Base-by-base conservation (phyloP, 2,329 filamentous ascomycete species). In the Penicillium janthinellum region DNA sequence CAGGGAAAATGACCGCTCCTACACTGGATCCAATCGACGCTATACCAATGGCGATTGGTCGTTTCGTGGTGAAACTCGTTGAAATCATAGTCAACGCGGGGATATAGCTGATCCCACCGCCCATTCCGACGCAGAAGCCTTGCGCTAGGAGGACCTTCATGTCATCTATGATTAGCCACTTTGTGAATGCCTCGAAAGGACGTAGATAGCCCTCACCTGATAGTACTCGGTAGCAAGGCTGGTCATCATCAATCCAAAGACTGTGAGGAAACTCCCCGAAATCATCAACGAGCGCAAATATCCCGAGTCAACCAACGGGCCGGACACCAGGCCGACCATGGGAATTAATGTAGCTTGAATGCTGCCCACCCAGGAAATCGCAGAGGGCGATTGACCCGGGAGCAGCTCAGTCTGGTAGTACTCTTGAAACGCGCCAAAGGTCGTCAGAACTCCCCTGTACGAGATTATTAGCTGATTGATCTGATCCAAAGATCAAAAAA, bases 1-100 rank as follows among this genome's bases (percentile, higher is more conserved):
- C 75, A 0, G 86, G 86, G 67, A 86, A 89, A 5, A 88, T 77
- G 22, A 88, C 78, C 0, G 86, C 86, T 0, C 87, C 87, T 0
- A 83, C 81, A 0, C 81, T 81, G 15, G 83, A 84, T 3, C 87
- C 87, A 0, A 82, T 81, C 0, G 85, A 84, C 1, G 81, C 80
- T 8, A 84, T 78, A 0, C 84, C 84, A 25, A 88, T 79, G 1
- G 86, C 86, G 1, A 87, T 75, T 0, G 80, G 81, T 1, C 82
- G 78, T 41, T 82, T 83, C 2, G 72, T 80, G 1, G 77, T 79
- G 51, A 74, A 74, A 45, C 66, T 59, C 1, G 68, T 69, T 2
- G 72, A 73, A 2, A 74, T 67, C 6, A 74, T 67, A 2, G 72
- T 67, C 10, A 74, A 59, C 0, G 71, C 67, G 4, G 71, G 71